Evolutionary conservation across 129 eudicot species (phyloP).

Genomic region (Solidago caesia): DNA sequence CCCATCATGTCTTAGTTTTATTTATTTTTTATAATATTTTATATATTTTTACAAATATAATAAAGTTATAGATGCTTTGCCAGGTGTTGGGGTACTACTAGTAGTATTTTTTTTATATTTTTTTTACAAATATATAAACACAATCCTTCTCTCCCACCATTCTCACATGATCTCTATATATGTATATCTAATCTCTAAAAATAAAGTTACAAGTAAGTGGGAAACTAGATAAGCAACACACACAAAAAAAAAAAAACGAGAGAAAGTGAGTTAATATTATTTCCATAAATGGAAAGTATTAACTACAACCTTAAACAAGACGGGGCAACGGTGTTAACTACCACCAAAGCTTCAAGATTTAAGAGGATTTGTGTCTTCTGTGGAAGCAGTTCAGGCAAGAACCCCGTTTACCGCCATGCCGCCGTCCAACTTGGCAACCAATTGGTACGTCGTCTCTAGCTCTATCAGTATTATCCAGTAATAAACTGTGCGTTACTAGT

Average conservation of each 20-base stretch:
- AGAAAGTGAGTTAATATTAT: background rate
- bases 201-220: constrained; percentile 12
- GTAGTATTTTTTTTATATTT: background rate
- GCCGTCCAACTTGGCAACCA: constrained; percentile 85
- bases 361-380: constrained; percentile 86
- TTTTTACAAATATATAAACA: constrained; percentile 29
- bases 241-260: background rate
- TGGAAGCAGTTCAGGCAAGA: constrained; percentile 90
- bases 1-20: constrained; percentile 21
- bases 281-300: constrained; percentile 31
- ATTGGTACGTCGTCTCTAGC: constrained; percentile 42
- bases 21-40: background rate
- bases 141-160: constrained; percentile 28
- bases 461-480: background rate
- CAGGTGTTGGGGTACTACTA: constrained; percentile 30
- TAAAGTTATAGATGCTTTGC: constrained; percentile 20
- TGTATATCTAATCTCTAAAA: background rate
- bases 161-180: background rate
- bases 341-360: constrained; percentile 49
- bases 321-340: constrained; percentile 20
- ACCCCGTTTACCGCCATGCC: constrained; percentile 68
- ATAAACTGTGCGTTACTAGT: too few species aligned
- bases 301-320: constrained; percentile 18
- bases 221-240: constrained; percentile 13
- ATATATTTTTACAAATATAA: background rate